These are phyloP conservation scores for Rhizopogon vinicolor DNA, from an alignment of 768 basidiomycete genomes.

Conservation along the genomic window DNA sequence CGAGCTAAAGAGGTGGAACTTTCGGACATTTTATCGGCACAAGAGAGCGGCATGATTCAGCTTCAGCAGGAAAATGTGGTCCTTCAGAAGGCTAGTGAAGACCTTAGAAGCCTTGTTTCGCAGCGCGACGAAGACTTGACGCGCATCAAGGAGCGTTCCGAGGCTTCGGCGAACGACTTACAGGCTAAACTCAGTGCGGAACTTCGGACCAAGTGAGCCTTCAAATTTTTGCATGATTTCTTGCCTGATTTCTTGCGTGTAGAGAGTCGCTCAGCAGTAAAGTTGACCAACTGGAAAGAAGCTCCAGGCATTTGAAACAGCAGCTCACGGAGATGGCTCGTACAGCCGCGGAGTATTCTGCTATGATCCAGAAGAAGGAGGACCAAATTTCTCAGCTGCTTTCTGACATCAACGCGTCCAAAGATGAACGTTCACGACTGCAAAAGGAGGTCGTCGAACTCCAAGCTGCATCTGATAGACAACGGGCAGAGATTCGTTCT, in stretches of 20 bases:
- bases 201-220: conserved; percentile 54
- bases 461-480: conserved; percentile 62
- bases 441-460: conserved; percentile 61
- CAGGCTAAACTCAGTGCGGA: conserved; percentile 70
- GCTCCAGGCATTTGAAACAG: conserved; percentile 65
- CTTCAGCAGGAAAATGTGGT: conserved; percentile 57
- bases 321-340: conserved; percentile 77
- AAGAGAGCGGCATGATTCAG: conserved; percentile 55
- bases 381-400: conserved; percentile 55
- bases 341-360: conserved; percentile 70
- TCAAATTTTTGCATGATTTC: neutral
- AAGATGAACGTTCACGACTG: conserved; percentile 48
- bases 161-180: conserved; percentile 57
- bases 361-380: conserved; percentile 74
- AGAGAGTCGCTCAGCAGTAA: conserved; percentile 66
- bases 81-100: conserved; percentile 60
- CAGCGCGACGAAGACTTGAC: conserved; percentile 80
- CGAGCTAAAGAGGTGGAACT: conserved; percentile 59
- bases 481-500: conserved; percentile 57
- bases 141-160: conserved; percentile 72
- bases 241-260: neutral
- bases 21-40: conserved; percentile 47
- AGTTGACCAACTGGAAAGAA: conserved; percentile 57
- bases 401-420: conserved; percentile 48
- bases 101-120: conserved; percentile 60